Conservation (phyloP, 345 rosid genomes). For the Streptanthus diversifolius region DNA sequence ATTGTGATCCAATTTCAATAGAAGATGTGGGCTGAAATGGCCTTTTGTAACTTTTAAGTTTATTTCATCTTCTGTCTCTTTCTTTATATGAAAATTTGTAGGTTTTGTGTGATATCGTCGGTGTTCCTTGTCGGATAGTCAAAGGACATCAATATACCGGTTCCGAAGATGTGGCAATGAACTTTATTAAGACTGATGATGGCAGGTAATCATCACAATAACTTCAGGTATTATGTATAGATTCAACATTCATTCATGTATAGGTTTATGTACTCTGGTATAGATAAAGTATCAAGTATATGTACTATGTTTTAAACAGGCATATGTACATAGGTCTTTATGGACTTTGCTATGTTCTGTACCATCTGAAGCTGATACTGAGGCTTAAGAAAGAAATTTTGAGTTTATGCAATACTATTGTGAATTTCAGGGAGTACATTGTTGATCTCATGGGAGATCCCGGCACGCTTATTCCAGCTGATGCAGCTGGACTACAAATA, state of each 20-base stretch:
- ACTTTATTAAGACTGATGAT: constrained; percentile 80
- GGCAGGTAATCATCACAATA: constrained; percentile 62
- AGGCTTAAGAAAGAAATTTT: background rate
- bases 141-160: constrained; percentile 89
- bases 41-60: background rate
- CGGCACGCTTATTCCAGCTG: constrained; percentile 93
- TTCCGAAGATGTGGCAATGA: constrained; percentile 84
- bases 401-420: background rate
- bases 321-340: background rate
- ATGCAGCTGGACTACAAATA: constrained; percentile 59
- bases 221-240: constrained; percentile 17
- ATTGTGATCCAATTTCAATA: background rate
- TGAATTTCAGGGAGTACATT: constrained; percentile 77
- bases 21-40: too few species aligned
- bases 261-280: background rate
- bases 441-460: constrained; percentile 98
- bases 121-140: constrained; percentile 87
- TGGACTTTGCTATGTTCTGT: background rate
- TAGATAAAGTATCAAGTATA: background rate
- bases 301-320: background rate
- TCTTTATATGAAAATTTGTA: constrained; percentile 21
- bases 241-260: background rate
- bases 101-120: constrained; percentile 85
- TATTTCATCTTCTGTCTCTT: background rate
- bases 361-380: background rate